Evolutionary conservation across 2,329 filamentous ascomycete species (phyloP), one percentile per base, ranked within the genome.

Genomic region (Nannizziopsis arthrosporioides): DNA sequence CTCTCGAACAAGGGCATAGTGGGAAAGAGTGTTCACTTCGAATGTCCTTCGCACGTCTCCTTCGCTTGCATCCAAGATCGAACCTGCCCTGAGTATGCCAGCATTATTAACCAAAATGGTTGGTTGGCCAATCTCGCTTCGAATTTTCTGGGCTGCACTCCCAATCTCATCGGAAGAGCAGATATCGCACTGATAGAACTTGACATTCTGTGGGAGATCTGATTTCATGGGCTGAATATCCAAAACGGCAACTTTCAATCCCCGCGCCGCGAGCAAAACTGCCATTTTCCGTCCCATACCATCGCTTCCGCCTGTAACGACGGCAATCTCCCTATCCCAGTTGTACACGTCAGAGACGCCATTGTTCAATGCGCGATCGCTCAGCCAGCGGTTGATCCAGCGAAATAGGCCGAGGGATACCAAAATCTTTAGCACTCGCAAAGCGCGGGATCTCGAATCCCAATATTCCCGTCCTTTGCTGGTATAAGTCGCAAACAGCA

Each of bases 81-180:
- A 74, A 54, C 77, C 77, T 51, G 79, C 80, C 15, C 51, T 73
- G 12, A 71, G 75, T 22, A 82, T 73, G 51, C 81, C 82, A 7
- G 82, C 82, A 58, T 85, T 85, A 68, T 84, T 84, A 67, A 85
- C 81, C 3, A 87, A 69, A 52, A 87, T 69, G 0, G 81, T 85
- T 0, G 82, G 83, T 42, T 76, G 59, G 48, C 84, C 68, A 10
- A 73, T 61, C 27, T 63, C 61, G 10, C 32, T 36, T 45, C 76
- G 73, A 57, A 86, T 73, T 3, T 67, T 58, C 10, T 69, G 57
- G 0, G 78, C 80, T 5, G 73, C 72, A 2, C 66, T 61, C 5
- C 70, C 60, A 55, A 85, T 73, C 32, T 69, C 70, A 11, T 70
- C 59, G 3, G 75, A 67, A 0, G 74, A 80, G 42, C 79, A 78